Conservation (phyloP, 345 rosid genomes). For the Aquilaria yunnanensis region DNA sequence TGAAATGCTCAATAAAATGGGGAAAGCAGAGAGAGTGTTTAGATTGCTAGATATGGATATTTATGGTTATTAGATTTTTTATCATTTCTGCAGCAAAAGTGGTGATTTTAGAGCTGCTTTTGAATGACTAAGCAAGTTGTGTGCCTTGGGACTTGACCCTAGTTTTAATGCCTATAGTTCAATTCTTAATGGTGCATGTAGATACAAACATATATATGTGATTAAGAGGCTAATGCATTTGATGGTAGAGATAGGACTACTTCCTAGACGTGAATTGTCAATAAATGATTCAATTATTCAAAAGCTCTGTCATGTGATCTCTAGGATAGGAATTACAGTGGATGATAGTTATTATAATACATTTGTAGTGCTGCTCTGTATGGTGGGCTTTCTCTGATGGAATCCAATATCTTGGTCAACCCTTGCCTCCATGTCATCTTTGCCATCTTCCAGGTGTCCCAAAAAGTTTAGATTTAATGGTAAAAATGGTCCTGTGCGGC, state of each 20-base stretch:
- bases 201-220: conserved; percentile 28
- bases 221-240: conserved; percentile 31
- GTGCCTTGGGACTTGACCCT: conserved; percentile 29
- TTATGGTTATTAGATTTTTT: conserved; percentile 39
- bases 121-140: conserved; percentile 42
- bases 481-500: too few relatives aligned
- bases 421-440: too few relatives aligned
- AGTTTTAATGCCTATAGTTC: conserved; percentile 43
- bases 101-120: conserved; percentile 45
- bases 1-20: conserved; percentile 37
- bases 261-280: conserved; percentile 7
- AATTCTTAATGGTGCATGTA: conserved; percentile 66
- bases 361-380: conserved; percentile 25
- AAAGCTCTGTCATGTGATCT: conserved; percentile 39
- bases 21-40: conserved; percentile 37
- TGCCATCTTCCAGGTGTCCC: too few relatives aligned
- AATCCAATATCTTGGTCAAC: too few relatives aligned
- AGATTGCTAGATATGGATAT: conserved; percentile 42
- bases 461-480: too few relatives aligned
- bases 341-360: too few relatives aligned
- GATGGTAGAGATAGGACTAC: conserved; percentile 39
- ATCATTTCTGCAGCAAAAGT: conserved; percentile 37
- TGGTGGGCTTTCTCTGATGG: conserved; percentile 16
- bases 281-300: conserved; percentile 32
- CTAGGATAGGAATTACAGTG: conserved; percentile 18